These are phyloP conservation scores for Choanephora cucurbitarum DNA, from an alignment of 371 early-diverging fungal species.

Conservation along the genomic window DNA sequence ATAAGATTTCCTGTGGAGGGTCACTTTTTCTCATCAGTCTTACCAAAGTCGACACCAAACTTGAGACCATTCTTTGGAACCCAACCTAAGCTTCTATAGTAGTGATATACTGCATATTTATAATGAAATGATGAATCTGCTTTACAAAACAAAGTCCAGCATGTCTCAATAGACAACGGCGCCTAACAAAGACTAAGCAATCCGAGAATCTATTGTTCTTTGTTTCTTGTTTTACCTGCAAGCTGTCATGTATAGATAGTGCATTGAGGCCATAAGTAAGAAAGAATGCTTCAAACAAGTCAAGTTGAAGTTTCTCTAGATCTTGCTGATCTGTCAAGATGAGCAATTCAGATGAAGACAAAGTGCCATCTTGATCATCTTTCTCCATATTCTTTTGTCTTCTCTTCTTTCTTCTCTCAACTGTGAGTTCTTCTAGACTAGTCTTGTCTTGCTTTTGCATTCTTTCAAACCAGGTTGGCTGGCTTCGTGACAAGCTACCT, in stretches of 20 bases:
- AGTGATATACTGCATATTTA: constrained; percentile 78
- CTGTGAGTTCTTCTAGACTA: constrained; percentile 50
- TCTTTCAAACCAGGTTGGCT: constrained; percentile 70
- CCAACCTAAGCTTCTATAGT: constrained; percentile 83
- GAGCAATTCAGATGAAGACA: constrained; percentile 15
- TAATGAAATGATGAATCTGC: constrained; percentile 42
- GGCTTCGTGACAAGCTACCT: constrained; percentile 79
- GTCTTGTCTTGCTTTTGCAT: constrained; percentile 10
- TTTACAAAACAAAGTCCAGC: constrained; percentile 41
- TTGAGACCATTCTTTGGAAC: constrained; percentile 79
- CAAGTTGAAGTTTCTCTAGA: constrained; percentile 61
- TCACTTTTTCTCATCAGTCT: constrained; percentile 27
- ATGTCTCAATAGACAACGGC: constrained; percentile 29
- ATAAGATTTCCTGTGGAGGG: neutral
- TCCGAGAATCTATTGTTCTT: neutral
- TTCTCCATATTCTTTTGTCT: constrained; percentile 15
- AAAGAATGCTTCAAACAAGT: constrained; percentile 70
- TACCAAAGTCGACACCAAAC: constrained; percentile 82
- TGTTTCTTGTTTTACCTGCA: constrained; percentile 37
- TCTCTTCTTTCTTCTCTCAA: constrained; percentile 48
- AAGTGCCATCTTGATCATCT: constrained; percentile 2
- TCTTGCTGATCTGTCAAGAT: constrained; percentile 22
- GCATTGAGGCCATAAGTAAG: constrained; percentile 59
- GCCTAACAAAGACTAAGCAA: neutral
- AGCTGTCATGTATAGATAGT: constrained; percentile 39